Evolutionary conservation across 2,329 filamentous ascomycete genomes (phyloP), one percentile per base, ranked within the genome.

Genomic region (Trichoderma lentiforme): DNA sequence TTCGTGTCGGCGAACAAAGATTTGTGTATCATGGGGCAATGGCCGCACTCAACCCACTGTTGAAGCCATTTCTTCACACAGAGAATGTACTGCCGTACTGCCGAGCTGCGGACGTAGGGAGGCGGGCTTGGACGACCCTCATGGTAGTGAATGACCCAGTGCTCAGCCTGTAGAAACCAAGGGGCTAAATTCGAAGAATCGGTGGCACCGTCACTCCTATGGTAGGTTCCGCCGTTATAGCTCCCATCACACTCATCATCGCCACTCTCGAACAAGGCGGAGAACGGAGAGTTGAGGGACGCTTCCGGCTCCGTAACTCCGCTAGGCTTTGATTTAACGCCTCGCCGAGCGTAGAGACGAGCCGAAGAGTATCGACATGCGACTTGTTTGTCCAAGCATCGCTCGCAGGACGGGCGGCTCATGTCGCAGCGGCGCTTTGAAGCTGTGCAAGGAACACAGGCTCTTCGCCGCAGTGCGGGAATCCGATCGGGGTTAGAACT

Each of bases 371-470:
- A 79, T n/a, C 74, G 70, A 72, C 77, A 78, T 21, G 70, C 30
- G 6, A 79, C 26, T 18, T 75, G 74, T 65, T 75, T 78, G 47
- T 76, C 73, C n/a, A 73, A 57, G 47, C 81, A 82, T 24, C 81
- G 76, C 64, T 76, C 77, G 56, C 81, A 82, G 3, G 75, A 67
- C 3, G 81, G 81, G 1, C 78, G 71, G 11, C 76, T 73, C 71
- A 82, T 82, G 68, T 80, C 79, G 72, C 81, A 83, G 64, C 80
- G 79, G 14, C 82, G 78, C 73, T 83, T 83, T 6, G 81, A 77
- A 56, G 74, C 77, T 18, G 81, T 79, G 73, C 81, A 83, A 28
- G 77, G 74, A 0, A 78, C 73, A 61, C 82, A 83, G 1, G 82
- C 81, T 71, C 79, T 80, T 39, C 43, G 65, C 15, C 66, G 51